These are phyloP conservation scores for Coix lacrymajobi DNA, from an alignment of 176 grass and related monocot species.

Conservation along the genomic window DNA sequence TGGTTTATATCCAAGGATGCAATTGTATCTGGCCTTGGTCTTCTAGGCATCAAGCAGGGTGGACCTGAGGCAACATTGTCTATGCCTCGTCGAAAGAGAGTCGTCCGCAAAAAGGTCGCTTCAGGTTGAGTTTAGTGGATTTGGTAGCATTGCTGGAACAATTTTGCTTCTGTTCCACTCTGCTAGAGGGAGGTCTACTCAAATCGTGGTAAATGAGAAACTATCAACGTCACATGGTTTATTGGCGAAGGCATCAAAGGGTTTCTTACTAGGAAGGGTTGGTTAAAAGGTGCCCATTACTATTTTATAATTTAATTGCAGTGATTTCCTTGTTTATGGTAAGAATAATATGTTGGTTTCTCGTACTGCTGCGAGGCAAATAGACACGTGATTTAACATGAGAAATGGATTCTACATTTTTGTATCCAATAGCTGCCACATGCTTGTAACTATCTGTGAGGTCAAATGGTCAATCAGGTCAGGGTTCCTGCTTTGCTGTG, in stretches of 20 bases:
- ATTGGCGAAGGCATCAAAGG: not conserved
- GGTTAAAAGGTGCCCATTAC: conserved; percentile 1
- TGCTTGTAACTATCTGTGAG: not conserved
- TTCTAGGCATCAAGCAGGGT: conserved; percentile 85
- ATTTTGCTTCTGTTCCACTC: conserved; percentile 61
- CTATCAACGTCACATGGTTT: not conserved
- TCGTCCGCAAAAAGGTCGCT: conserved; percentile 66
- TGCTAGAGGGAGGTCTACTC: not conserved
- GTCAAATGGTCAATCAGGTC: not conserved
- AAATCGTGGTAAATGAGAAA: not conserved
- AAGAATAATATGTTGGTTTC: conserved; percentile 14
- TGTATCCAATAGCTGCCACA: not conserved
- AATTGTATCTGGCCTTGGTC: conserved; percentile 77
- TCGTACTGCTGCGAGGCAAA: conserved; percentile 21
- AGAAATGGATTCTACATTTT: conserved; percentile 1
- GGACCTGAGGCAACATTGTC: conserved; percentile 43
- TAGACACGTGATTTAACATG: conserved; percentile 13
- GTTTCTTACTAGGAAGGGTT: not conserved
- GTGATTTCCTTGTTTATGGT: conserved; percentile 1
- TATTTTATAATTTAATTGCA: conserved; percentile 22
- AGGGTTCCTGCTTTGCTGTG: not conserved
- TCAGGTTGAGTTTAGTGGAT: conserved; percentile 52
- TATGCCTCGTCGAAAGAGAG: conserved; percentile 84
- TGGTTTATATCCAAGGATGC: conserved; percentile 99
- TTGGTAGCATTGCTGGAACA: conserved; percentile 36